These are phyloP conservation scores for Fraxinus platypoda DNA, from an alignment of 305 asterid genomes.

Conservation along the genomic window DNA sequence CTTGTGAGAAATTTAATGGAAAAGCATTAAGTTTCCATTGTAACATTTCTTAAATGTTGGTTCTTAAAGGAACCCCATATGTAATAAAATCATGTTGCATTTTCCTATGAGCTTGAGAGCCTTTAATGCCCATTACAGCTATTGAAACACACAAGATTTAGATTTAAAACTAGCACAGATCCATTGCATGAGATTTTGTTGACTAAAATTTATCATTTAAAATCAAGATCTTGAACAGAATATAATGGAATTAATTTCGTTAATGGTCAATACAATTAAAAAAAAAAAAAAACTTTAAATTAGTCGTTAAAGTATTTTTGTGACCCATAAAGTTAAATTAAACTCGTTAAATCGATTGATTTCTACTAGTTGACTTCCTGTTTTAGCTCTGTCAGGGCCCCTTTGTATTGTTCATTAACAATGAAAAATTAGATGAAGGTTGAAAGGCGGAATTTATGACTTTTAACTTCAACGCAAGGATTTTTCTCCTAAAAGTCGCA, in stretches of 20 bases:
- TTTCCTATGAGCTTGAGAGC: conserved; percentile 23
- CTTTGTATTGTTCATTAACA: too few relatives aligned
- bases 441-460: too few relatives aligned
- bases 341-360: too few relatives aligned
- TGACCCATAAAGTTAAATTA: too few relatives aligned
- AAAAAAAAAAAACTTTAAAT: too few relatives aligned
- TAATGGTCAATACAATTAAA: too few relatives aligned
- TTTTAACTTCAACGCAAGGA: neutral
- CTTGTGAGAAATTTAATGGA: neutral
- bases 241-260: neutral
- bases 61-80: conserved; percentile 22
- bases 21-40: neutral
- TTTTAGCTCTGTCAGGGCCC: too few relatives aligned
- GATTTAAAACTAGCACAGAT: neutral
- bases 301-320: too few relatives aligned
- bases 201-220: neutral
- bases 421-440: neutral
- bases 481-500: too few relatives aligned
- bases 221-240: neutral
- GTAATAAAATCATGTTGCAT: conserved; percentile 26
- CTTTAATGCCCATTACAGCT: conserved; percentile 19
- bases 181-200: neutral
- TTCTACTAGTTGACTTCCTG: too few relatives aligned
- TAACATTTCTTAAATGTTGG: conserved; percentile 21
- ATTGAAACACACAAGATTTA: neutral